Percentiles rank a stretch among this genome's conserved stretches.
phyloP scores from a whole-genome alignment of 2,329 filamentous ascomycete species.

The Botrytis byssoidea region DNA sequence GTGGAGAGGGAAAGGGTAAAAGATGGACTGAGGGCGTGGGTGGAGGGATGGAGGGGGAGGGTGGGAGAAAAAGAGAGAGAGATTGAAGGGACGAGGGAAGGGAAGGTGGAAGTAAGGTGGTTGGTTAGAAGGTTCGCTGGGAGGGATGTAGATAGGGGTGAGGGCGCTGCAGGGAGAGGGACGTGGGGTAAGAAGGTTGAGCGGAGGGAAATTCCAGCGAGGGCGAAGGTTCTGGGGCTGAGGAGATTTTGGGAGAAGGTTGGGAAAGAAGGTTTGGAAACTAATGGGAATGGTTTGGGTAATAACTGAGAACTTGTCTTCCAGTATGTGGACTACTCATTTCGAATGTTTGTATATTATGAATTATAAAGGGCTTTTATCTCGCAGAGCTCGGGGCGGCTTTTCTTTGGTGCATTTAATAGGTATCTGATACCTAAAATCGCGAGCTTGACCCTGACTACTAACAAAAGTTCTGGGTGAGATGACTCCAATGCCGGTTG shows the following conservation, averaged over 20 bases:
- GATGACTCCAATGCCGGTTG: not conserved
- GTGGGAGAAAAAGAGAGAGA: conserved; percentile 48
- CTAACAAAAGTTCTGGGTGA: not conserved
- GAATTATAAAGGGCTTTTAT: not conserved
- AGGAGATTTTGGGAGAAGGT: conserved; percentile 66
- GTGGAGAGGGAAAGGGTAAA: conserved; percentile 68
- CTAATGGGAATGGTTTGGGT: not conserved
- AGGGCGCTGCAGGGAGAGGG: conserved; percentile 39
- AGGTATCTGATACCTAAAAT: not conserved
- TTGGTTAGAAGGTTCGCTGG: conserved; percentile 41
- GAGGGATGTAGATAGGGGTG: conserved; percentile 50
- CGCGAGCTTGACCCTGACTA: not conserved
- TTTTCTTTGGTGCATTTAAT: not conserved
- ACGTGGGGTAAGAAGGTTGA: conserved; percentile 48
- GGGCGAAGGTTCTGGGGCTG: conserved; percentile 55
- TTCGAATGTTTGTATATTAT: not conserved
- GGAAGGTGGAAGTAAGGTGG: conserved; percentile 40
- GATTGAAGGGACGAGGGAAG: conserved; percentile 28
- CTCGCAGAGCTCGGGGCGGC: too few species aligned
- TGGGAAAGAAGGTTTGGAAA: conserved; percentile 36
- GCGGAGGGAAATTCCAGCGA: conserved; percentile 44
- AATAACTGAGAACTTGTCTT: not conserved
- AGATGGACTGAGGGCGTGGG: conserved; percentile 63
- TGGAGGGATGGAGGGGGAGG: conserved; percentile 47
- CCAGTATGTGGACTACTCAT: not conserved